Evolutionary conservation across 2,329 filamentous ascomycete species (phyloP).

Genomic region (Dactylellina leptospora): DNA sequence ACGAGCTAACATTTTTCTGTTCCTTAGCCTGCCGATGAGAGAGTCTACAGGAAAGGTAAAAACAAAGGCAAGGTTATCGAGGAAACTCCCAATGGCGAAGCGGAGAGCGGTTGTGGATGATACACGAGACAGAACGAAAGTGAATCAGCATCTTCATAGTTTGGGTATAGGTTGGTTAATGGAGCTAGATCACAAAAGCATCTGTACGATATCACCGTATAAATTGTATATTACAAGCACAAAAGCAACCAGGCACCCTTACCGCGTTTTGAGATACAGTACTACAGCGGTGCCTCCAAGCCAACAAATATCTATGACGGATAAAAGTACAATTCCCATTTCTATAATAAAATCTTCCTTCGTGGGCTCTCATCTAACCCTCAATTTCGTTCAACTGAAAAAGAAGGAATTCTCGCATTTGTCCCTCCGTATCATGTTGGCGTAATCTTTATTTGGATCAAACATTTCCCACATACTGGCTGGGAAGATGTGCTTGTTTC

Average conservation of each 20-base stretch:
- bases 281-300: no score
- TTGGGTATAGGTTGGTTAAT: no score
- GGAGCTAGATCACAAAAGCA: no score
- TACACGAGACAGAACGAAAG: no score
- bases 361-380: no score
- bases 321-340: no score
- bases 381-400: constrained; percentile 74
- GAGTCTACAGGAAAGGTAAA: constrained; percentile 86
- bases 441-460: constrained; percentile 87
- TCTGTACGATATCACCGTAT: not conserved
- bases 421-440: constrained; percentile 79
- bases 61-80: constrained; percentile 60
- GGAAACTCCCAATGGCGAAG: constrained; percentile 25
- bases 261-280: no score
- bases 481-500: constrained; percentile 97
- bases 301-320: no score
- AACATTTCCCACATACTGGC: constrained; percentile 96
- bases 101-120: constrained; percentile 49
- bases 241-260: not conserved
- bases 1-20: constrained; percentile 2
- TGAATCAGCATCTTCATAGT: no score
- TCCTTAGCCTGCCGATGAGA: constrained; percentile 74
- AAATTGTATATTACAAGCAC: not conserved
- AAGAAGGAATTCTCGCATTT: constrained; percentile 92
- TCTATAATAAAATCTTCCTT: no score